These are phyloP conservation scores for Ophiocordyceps sinensis DNA, from an alignment of 2,329 filamentous ascomycete genomes.

Conservation along the genomic window DNA sequence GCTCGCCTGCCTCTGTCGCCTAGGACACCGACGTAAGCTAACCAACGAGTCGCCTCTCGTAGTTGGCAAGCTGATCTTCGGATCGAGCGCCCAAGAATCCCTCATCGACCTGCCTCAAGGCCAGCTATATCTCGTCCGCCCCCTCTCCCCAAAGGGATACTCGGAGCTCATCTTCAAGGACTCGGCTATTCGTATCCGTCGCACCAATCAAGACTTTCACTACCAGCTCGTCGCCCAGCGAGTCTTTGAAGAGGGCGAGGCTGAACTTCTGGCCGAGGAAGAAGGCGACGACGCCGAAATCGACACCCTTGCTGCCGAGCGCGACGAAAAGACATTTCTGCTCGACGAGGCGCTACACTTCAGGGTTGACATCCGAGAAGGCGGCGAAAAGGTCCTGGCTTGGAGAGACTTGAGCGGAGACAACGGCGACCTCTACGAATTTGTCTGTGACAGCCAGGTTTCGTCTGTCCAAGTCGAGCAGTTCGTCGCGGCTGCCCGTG, in stretches of 20 bases:
- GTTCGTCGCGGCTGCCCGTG: slow-evolving; percentile 69
- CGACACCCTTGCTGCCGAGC: slow-evolving; percentile 61
- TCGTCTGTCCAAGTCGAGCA: slow-evolving; percentile 56
- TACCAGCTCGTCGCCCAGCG: slow-evolving; percentile 95
- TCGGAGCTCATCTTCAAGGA: slow-evolving; percentile 99
- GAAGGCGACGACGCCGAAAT: slow-evolving; percentile 68
- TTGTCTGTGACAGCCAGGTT: slow-evolving; percentile 73
- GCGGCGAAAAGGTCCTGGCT: slow-evolving; percentile 73
- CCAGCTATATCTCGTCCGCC: slow-evolving; percentile 92
- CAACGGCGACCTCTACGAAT: slow-evolving; percentile 90
- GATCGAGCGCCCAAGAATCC: slow-evolving; percentile 72
- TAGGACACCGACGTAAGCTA: neutral
- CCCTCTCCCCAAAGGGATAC: slow-evolving; percentile 89
- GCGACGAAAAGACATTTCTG: slow-evolving; percentile 94
- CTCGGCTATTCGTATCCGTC: slow-evolving; percentile 78
- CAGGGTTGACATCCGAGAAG: slow-evolving; percentile 66
- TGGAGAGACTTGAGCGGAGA: slow-evolving; percentile 95
- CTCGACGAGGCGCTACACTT: slow-evolving; percentile 88
- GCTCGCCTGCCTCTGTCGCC: too few species aligned
- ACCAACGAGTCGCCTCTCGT: neutral
- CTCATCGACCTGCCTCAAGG: slow-evolving; percentile 91
- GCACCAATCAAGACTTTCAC: slow-evolving; percentile 88
- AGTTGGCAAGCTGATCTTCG: slow-evolving; percentile 92
- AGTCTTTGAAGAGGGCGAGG: slow-evolving; percentile 95
- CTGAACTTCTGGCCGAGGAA: slow-evolving; percentile 79